Conservation (phyloP, 192 early-diverging fungal genomes). For the Coemansia sp. region DNA sequence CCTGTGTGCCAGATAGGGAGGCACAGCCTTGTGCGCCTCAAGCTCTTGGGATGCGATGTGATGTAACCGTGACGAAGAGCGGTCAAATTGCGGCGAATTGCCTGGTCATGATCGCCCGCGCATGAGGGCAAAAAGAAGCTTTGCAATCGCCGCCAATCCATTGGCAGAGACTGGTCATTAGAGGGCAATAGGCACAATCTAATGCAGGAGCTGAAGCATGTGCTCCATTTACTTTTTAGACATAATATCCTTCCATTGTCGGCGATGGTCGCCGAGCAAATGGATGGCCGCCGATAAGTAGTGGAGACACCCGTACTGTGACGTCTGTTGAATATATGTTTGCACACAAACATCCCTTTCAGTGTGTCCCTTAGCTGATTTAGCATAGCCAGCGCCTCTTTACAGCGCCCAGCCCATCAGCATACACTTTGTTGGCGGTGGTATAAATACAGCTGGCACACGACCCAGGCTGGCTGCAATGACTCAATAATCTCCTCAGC, state of each 20-base stretch:
- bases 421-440: background rate
- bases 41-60: background rate
- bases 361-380: background rate
- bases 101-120: background rate
- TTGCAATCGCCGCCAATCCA: conserved; percentile 1
- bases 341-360: background rate
- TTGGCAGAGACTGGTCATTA: conserved; percentile 6
- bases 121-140: background rate
- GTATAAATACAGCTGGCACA: conserved; percentile 7
- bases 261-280: background rate
- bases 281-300: conserved; percentile 6
- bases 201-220: background rate
- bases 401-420: no score
- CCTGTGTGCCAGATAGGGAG: background rate
- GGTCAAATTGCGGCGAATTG: conserved; percentile 3
- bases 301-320: background rate
- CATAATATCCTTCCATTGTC: background rate
- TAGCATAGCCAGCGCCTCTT: background rate
- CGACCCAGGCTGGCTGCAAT: background rate
- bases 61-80: background rate
- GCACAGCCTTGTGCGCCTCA: background rate
- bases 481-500: no score
- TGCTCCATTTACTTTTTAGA: background rate
- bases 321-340: background rate
- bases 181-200: background rate